Conservation (phyloP, 176 grass and related monocot genomes). For the Bolboschoenus planiculmis region DNA sequence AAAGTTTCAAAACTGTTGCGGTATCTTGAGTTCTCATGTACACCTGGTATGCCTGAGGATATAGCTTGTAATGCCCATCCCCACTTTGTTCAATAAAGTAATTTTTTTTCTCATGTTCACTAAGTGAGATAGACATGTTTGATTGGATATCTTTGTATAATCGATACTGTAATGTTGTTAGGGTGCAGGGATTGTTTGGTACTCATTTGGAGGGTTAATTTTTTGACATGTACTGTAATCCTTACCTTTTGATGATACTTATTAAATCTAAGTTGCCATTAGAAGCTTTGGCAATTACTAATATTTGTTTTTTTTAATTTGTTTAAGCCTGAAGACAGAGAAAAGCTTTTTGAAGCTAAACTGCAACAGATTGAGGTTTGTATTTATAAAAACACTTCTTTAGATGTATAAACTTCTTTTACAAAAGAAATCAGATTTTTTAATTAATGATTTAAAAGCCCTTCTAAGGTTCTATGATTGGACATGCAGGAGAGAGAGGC, state of each 20-base stretch:
- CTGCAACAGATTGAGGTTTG: conserved; percentile 97
- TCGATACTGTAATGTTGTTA: background rate
- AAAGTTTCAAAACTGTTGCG: background rate
- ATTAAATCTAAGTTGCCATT: background rate
- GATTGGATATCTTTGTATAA: background rate
- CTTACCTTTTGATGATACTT: background rate
- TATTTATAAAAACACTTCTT: conserved; percentile 12
- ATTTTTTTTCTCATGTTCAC: background rate
- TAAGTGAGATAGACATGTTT: background rate
- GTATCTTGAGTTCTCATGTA: background rate
- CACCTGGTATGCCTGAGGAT: background rate
- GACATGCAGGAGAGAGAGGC: conserved; percentile 64
- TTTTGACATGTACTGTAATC: background rate
- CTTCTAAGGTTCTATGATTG: conserved; percentile 23
- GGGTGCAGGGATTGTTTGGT: background rate
- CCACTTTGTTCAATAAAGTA: background rate
- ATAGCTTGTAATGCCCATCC: background rate
- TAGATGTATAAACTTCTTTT: conserved; percentile 14
- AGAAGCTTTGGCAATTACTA: background rate
- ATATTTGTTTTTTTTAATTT: background rate
- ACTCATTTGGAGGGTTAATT: background rate
- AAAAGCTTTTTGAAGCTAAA: conserved; percentile 96
- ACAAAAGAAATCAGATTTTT: background rate
- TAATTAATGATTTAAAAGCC: background rate
- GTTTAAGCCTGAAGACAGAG: conserved; percentile 85